These are phyloP conservation scores for Gremmenia infestans DNA, from an alignment of 2,329 filamentous ascomycete species.

Conservation along the genomic window DNA sequence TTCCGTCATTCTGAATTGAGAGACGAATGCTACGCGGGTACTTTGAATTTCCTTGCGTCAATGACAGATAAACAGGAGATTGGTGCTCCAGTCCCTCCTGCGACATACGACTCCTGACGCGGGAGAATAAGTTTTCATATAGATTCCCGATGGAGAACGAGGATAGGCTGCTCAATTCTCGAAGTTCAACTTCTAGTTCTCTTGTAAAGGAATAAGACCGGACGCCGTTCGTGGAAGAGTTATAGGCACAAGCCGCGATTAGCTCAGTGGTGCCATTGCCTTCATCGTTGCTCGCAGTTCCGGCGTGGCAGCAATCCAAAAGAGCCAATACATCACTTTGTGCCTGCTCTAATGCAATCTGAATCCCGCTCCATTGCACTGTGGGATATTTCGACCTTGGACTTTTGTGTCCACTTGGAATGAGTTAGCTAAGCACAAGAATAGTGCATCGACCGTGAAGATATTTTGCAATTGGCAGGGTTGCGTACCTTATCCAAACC, in stretches of 20 bases:
- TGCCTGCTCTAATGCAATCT: conserved; percentile 14
- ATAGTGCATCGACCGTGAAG: background rate
- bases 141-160: conserved; percentile 22
- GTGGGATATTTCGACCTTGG: conserved; percentile 5
- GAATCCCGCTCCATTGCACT: conserved; percentile 17
- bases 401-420: conserved; percentile 2
- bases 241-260: conserved; percentile 17
- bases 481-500: conserved; percentile 17
- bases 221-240: background rate
- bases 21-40: conserved; percentile 21
- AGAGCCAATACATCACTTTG: conserved; percentile 18
- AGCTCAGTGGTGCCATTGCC: conserved; percentile 18
- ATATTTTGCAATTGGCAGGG: background rate
- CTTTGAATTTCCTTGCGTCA: conserved; percentile 10
- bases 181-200: conserved; percentile 15
- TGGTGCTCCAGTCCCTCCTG: conserved; percentile 8
- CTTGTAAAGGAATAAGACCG: conserved; percentile 11
- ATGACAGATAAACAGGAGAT: conserved; percentile 13
- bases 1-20: conserved; percentile 5
- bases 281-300: background rate
- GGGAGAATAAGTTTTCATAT: conserved; percentile 21
- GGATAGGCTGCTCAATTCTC: conserved; percentile 16
- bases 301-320: conserved; percentile 16
- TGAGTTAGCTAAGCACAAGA: background rate
- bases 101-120: conserved; percentile 10